Evolutionary conservation across 2,329 filamentous ascomycete species (phyloP).

Genomic region (Neurospora sp.): DNA sequence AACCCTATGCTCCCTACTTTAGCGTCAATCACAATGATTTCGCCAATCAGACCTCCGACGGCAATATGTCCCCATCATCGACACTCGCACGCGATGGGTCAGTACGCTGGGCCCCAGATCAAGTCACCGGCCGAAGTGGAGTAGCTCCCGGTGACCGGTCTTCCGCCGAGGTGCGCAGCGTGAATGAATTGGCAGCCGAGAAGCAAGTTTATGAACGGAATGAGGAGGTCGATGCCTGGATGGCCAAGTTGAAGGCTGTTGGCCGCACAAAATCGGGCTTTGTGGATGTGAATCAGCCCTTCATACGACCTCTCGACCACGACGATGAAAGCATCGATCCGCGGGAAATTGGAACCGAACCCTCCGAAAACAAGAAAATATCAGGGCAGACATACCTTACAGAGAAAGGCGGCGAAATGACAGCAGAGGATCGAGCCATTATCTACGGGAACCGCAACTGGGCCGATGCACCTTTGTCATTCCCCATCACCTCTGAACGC

Average conservation of each 20-base stretch:
- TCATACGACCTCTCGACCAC: not conserved
- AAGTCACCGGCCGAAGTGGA: conserved; percentile 32
- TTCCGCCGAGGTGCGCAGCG: conserved; percentile 32
- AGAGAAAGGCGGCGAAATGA: conserved; percentile 31
- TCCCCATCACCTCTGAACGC: conserved; percentile 30
- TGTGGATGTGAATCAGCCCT: not conserved
- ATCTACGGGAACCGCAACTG: conserved; percentile 39
- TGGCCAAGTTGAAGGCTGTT: conserved; percentile 22
- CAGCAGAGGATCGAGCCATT: conserved; percentile 36
- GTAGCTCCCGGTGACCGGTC: conserved; percentile 37
- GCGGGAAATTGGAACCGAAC: conserved; percentile 35
- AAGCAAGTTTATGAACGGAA: conserved; percentile 37
- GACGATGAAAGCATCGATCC: conserved; percentile 27
- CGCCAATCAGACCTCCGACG: conserved; percentile 3
- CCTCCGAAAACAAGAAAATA: conserved; percentile 37
- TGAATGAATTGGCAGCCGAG: conserved; percentile 36
- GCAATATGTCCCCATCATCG: conserved; percentile 11
- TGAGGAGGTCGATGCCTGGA: conserved; percentile 40
- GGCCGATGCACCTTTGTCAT: conserved; percentile 37
- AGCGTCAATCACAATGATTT: conserved; percentile 3
- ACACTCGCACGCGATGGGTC: conserved; percentile 26
- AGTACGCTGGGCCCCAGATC: conserved; percentile 32
- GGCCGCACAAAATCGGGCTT: not conserved
- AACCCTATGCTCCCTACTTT: conserved; percentile 1
- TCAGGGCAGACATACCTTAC: conserved; percentile 40